Evolutionary conservation across 83 land plant genomes (phyloP), one percentile per base, ranked within the genome.

Genomic region (Picea mariana): DNA sequence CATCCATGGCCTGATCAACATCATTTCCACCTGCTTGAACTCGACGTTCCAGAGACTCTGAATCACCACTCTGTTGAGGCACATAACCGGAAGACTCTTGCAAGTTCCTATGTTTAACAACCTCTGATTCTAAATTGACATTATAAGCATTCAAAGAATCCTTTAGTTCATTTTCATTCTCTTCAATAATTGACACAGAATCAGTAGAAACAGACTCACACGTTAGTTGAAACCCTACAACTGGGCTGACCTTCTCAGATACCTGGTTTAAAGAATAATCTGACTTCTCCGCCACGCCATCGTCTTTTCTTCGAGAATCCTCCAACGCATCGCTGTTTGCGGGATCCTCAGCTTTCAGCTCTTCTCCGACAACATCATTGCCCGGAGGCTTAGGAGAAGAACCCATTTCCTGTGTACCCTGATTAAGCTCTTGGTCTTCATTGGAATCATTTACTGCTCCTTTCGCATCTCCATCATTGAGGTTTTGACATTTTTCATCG

Each of bases 151-250:
- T n/a, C n/a, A n/a, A n/a, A n/a, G n/a, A n/a, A n/a, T n/a, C n/a
- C n/a, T n/a, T n/a, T n/a, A n/a, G n/a, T n/a, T n/a, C n/a, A n/a
- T n/a, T n/a, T n/a, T n/a, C n/a, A n/a, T n/a, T n/a, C n/a, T n/a
- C n/a, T n/a, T n/a, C n/a, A n/a, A n/a, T n/a, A n/a, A n/a, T n/a
- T n/a, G n/a, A 89, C 83, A 90, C 86, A 93, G 92, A 88, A 90
- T 87, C 92, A 92, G 87, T 84, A 90, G 93, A 88, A 92, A 90
- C 84, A 84, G 92, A 92, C 87, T 90, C 94, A 90, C 84, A 84
- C 77, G 85, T 88, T 86, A 90, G 87, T 86, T 86, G 88, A 81
- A 76, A 82, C 86, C 88, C 88, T 90, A 92, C 88, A 87, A 12
- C 85, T 80, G 85, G 83, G 87, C 87, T 89, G 8, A 26, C 49